Conservation (phyloP, 768 basidiomycete genomes). For the Dentipellis fragilis region DNA sequence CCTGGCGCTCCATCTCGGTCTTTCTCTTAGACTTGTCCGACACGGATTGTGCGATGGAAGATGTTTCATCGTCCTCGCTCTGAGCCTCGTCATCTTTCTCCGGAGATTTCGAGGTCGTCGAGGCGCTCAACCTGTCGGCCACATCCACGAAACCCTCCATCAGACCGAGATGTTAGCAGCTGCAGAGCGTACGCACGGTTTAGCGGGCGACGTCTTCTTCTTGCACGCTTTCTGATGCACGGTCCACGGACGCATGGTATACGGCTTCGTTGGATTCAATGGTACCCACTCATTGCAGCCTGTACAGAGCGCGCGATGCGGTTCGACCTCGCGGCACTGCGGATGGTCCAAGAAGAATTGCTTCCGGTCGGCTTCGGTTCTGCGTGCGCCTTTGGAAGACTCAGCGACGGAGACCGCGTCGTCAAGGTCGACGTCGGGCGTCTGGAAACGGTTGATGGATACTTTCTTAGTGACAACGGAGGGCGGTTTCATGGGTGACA, state of each 20-base stretch:
- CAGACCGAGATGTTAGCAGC: background rate
- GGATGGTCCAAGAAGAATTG: slow-evolving; percentile 56
- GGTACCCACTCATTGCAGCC: slow-evolving; percentile 48
- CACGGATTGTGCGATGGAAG: slow-evolving; percentile 20
- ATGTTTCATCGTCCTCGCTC: slow-evolving; percentile 16
- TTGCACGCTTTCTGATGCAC: slow-evolving; percentile 47
- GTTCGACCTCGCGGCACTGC: slow-evolving; percentile 45
- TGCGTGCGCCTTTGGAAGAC: slow-evolving; percentile 37
- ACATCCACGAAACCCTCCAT: background rate
- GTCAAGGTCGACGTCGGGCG: slow-evolving; percentile 26
- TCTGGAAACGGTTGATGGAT: background rate
- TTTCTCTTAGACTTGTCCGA: slow-evolving; percentile 13
- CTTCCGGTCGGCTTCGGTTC: slow-evolving; percentile 52
- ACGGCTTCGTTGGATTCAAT: slow-evolving; percentile 45
- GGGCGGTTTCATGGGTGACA: background rate
- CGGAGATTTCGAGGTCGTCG: slow-evolving; percentile 1
- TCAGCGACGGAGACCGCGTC: slow-evolving; percentile 47
- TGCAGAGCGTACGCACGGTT: slow-evolving; percentile 17
- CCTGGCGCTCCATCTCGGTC: slow-evolving; percentile 37
- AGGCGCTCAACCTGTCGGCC: background rate
- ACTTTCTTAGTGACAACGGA: background rate
- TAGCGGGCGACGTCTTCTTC: slow-evolving; percentile 18
- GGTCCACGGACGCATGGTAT: slow-evolving; percentile 53
- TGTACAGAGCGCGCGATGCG: slow-evolving; percentile 47
- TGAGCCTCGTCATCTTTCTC: slow-evolving; percentile 12